Evolutionary conservation across 2,329 filamentous ascomycete genomes (phyloP).

Genomic region (Clarireedia homoeocarpa): DNA sequence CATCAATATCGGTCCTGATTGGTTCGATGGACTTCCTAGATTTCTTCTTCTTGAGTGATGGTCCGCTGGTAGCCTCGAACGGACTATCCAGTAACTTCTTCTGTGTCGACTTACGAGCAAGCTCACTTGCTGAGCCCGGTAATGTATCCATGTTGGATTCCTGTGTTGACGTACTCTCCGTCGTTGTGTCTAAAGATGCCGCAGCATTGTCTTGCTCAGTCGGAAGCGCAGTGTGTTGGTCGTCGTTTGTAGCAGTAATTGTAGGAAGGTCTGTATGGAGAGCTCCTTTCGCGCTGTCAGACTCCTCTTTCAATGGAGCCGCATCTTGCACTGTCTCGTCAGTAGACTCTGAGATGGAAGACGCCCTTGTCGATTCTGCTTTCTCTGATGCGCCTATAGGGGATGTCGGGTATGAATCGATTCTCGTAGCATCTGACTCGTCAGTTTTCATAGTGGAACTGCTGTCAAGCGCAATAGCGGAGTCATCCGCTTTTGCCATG

Average conservation of each 20-base stretch:
- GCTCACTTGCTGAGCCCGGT: not conserved
- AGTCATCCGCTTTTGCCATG: conserved; percentile 39
- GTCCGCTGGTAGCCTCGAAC: not conserved
- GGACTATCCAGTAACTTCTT: not conserved
- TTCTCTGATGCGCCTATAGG: conserved; percentile 48
- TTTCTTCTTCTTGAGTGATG: conserved; percentile 13
- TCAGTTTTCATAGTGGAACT: conserved; percentile 32
- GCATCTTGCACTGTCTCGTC: conserved; percentile 46
- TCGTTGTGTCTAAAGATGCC: not conserved
- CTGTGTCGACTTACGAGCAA: not conserved
- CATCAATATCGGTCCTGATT: conserved; percentile 44
- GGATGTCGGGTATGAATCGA: conserved; percentile 51
- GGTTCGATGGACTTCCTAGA: conserved; percentile 36
- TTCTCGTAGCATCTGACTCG: conserved; percentile 33
- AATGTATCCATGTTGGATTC: conserved; percentile 7
- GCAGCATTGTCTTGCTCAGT: not conserved
- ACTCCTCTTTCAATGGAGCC: conserved; percentile 6
- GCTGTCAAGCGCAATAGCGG: conserved; percentile 44
- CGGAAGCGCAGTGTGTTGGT: not conserved
- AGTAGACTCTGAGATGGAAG: conserved; percentile 55
- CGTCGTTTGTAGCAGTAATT: not conserved
- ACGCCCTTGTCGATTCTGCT: conserved; percentile 54
- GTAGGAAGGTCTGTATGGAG: not conserved
- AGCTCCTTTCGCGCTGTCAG: not conserved
- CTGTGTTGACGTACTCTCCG: too few species aligned